A percentile compares a stretch with the other conserved stretches of the same genome.
These are phyloP conservation scores for Peterozyma toletana DNA, from an alignment of 805 yeast species.

Conservation along the genomic window DNA sequence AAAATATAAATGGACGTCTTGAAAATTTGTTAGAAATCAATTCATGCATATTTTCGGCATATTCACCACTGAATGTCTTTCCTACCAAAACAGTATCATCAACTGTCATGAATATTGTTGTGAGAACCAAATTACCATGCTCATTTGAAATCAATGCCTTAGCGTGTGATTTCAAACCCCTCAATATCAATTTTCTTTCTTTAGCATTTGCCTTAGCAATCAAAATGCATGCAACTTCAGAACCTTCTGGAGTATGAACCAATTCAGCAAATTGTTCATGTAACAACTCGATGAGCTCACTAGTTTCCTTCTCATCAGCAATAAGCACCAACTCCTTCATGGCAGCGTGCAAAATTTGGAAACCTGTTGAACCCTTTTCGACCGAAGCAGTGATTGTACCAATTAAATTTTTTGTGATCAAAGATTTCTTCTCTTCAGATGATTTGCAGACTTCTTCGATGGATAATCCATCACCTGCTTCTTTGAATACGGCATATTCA, in stretches of 20 bases:
- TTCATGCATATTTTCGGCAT: constrained; percentile 42
- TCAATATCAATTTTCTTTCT: constrained; percentile 78
- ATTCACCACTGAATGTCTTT: constrained; percentile 64
- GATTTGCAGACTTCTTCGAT: constrained; percentile 62
- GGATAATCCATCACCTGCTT: constrained; percentile 54
- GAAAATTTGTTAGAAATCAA: constrained; percentile 67
- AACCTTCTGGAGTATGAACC: constrained; percentile 92
- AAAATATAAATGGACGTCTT: constrained; percentile 81
- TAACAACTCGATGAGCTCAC: constrained; percentile 76
- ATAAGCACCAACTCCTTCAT: constrained; percentile 83
- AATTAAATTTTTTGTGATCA: constrained; percentile 66
- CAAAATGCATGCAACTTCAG: constrained; percentile 80
- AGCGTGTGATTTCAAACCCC: constrained; percentile 69
- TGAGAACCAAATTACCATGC: constrained; percentile 76
- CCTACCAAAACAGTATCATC: constrained; percentile 86
- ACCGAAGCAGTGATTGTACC: constrained; percentile 87
- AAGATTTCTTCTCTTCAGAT: constrained; percentile 69
- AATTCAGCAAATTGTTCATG: constrained; percentile 89
- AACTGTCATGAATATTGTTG: constrained; percentile 73
- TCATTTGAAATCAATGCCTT: constrained; percentile 74
- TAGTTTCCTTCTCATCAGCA: constrained; percentile 60
- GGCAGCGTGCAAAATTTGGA: constrained; percentile 92
- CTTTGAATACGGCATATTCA: constrained; percentile 85
- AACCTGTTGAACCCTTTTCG: constrained; percentile 93
- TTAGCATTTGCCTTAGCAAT: constrained; percentile 84